Evolutionary conservation across 495 filamentous ascomycete species (phyloP), one percentile per base, ranked within the genome.

Genomic region (Echria macrotheca): DNA sequence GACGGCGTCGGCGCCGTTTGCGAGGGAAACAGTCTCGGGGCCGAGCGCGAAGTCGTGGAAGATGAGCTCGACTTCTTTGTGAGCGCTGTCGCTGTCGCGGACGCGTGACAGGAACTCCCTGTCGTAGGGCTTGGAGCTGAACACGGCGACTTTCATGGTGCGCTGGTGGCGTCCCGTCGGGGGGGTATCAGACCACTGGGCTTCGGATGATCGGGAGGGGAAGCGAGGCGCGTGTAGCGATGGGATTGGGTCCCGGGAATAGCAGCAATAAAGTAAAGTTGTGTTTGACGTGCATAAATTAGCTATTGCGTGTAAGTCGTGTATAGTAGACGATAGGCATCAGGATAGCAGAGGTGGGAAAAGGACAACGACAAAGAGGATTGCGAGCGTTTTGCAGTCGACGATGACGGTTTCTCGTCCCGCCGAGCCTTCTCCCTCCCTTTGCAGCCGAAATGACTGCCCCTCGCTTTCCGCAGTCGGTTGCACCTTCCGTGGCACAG

Each of bases 61-160:
- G 53, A 65, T 57, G 40, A 81, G 63, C 28, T 66, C 52, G 58
- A 70, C 60, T n/a, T n/a, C n/a, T n/a, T n/a, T n/a, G 26, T 47
- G 33, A 49, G 36, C 5, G 21, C 46, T 24, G 40, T 51, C 25
- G 42, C 58, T 6, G 49, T 66, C 60, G n/a, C 55, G 57, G 35
- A 67, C 66, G 38, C 58, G 51, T 19, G 63, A 61, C 17, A 83
- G 68, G 62, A 69, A 81, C 39, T 60, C 59, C 33, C 68, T 69
- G 65, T 83, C 80, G 68, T 83, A 82, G 44, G 78, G 69, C 65
- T 83, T 81, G 32, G 79, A 69, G 63, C 75, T 79, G 67, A 82
- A 83, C 49, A 82, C 76, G 54, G 78, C 75, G 55, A 83, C 58
- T 57, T 80, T 77, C 76, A 79, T 72, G 45, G 28, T 37, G 32